Evolutionary conservation across 768 basidiomycete genomes (phyloP), one percentile per base, ranked within the genome.

Genomic region (Collybiopsis luxurians): DNA sequence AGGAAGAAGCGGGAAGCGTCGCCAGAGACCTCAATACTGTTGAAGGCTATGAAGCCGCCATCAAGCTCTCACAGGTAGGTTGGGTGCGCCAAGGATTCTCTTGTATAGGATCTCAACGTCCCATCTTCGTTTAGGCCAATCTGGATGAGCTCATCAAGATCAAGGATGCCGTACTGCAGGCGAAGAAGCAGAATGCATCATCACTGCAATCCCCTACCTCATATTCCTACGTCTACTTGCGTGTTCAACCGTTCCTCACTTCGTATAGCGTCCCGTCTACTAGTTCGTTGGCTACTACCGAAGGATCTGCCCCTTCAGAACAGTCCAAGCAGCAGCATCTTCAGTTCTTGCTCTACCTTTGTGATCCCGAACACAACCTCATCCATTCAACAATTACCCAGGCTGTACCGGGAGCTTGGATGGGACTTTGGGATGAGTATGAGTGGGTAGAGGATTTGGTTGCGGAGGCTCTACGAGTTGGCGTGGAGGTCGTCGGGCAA

Each of bases 401-500:
- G 68, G 79, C 84, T 4, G 78, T 95, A 21, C 94, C 96, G 0
- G 77, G 74, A n/a, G 75, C 80, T 49, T 99, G 97, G 97, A 69
- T 98, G 55, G 84, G 85, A 4, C 75, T 94, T 43, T 96, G 94
- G 87, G 95, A 97, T 65, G 80, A 87, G 61, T 90, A 93, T 68
- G 88, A 91, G 43, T 96, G 97, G 97, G 95, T 98, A 12, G 97
- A 99, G 71, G 95, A 99, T 66, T 70, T 90, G 38, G 82, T 98
- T 59, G 95, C 95, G 3, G 96, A 98, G 64, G 82, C 85, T 0
- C 72, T 99, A 57, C 76, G 92, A 55, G 76, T 92, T 13, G 91
- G 89, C 7, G 84, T 96, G 27, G 95, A 98, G 73, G 84, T 95
- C 17, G 75, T 98, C 58, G 94, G 94, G 2, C 95, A 98, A 71